Evolutionary conservation across 2,329 filamentous ascomycete genomes (phyloP).

Genomic region (Cladosporium sphaerospermum): DNA sequence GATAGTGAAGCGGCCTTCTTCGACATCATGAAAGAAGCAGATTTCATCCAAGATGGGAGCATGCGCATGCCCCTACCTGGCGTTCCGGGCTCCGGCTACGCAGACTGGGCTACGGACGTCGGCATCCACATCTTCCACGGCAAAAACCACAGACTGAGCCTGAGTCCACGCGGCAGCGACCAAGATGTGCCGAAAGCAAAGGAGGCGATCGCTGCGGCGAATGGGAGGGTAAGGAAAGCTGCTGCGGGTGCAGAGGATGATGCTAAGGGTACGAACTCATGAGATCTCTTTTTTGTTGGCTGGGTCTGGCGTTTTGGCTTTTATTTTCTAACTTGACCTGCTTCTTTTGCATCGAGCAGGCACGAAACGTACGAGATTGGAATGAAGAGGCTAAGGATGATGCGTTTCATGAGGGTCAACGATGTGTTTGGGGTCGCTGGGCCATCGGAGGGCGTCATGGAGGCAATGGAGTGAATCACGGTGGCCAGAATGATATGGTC

Average conservation of each 20-base stretch:
- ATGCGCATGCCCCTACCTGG: conserved; percentile 28
- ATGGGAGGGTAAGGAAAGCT: background rate
- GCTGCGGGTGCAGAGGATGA: background rate
- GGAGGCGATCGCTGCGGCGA: background rate
- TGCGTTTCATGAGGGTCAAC: no score
- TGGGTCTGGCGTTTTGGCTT: background rate
- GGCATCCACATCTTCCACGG: conserved; percentile 30
- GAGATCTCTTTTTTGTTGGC: background rate
- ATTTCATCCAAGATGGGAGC: conserved; percentile 25
- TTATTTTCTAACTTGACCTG: conserved; percentile 6
- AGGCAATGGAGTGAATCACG: no score
- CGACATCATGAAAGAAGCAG: conserved; percentile 45
- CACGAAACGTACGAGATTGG: conserved; percentile 3
- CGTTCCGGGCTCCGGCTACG: conserved; percentile 29
- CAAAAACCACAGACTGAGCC: conserved; percentile 25
- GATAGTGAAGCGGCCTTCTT: conserved; percentile 62
- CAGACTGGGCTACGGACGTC: conserved; percentile 30
- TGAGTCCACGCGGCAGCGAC: conserved; percentile 27
- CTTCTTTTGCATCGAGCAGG: conserved; percentile 8
- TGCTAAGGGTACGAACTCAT: conserved; percentile 5
- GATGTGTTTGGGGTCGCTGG: no score
- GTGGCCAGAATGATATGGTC: no score
- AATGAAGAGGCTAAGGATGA: background rate
- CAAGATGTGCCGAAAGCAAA: conserved; percentile 20
- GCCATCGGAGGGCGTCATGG: no score